Conservation (phyloP, 2,329 filamentous ascomycete species). For the Colletotrichum gloeosporioides region DNA sequence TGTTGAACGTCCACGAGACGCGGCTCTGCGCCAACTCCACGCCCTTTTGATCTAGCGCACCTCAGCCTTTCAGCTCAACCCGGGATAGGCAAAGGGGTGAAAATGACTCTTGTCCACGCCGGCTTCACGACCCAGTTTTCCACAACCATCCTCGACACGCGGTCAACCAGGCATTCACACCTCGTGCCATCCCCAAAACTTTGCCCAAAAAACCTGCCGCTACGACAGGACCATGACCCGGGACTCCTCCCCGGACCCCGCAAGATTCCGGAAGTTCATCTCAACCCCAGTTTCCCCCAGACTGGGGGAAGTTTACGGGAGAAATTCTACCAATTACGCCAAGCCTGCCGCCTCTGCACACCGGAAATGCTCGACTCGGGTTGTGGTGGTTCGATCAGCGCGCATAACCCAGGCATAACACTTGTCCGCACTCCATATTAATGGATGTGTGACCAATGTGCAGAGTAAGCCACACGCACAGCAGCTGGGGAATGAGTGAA, state of each 20-base stretch:
- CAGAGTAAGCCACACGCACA: neutral
- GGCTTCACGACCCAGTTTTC: neutral
- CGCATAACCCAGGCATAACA: neutral
- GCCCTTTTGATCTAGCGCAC: neutral
- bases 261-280: neutral
- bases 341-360: neutral
- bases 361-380: neutral
- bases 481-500: neutral
- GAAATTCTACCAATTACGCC: neutral
- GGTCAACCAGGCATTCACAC: neutral
- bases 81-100: neutral
- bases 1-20: neutral
- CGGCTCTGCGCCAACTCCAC: neutral
- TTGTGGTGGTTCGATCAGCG: neutral
- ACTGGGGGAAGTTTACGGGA: slow-evolving; percentile 1
- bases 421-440: neutral
- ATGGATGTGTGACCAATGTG: neutral
- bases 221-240: neutral
- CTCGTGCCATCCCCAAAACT: neutral
- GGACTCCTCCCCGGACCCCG: slow-evolving; percentile 9
- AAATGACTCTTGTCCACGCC: neutral
- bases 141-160: neutral
- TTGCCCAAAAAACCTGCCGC: neutral
- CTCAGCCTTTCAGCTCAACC: neutral
- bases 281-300: slow-evolving; percentile 15